phyloP scores from a whole-genome alignment of 371 early-diverging fungal genomes.

The Chytridium lagenaria region DNA sequence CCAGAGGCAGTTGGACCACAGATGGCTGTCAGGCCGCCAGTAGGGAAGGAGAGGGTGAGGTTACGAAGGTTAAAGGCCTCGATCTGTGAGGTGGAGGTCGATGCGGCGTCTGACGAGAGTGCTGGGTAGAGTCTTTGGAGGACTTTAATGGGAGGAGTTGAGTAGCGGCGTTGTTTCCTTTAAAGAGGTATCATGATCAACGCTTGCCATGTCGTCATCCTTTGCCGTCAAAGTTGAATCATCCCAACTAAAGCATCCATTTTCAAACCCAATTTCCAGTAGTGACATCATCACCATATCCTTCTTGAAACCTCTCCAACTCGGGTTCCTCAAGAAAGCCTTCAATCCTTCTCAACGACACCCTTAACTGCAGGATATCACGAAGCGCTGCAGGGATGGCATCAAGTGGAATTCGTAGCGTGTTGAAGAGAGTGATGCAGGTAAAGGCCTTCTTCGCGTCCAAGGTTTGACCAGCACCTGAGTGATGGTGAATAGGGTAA shows the following conservation, averaged over 20 bases:
- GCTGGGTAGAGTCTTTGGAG: neutral
- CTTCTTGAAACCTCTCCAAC: constrained; percentile 43
- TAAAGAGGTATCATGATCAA: neutral
- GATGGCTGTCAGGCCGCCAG: constrained; percentile 34
- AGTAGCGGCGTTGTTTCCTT: constrained; percentile 15
- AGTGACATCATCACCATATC: neutral
- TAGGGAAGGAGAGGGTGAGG: constrained; percentile 36
- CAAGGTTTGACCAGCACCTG: constrained; percentile 32
- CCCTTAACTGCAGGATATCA: constrained; percentile 41
- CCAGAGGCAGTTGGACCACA: constrained; percentile 45
- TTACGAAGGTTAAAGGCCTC: constrained; percentile 21
- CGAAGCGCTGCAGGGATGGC: constrained; percentile 57
- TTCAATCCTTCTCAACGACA: constrained; percentile 45
- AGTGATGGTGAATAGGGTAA: too few relatives aligned
- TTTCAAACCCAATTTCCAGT: constrained; percentile 27
- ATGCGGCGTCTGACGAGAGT: neutral
- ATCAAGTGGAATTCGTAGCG: constrained; percentile 62
- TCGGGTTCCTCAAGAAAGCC: constrained; percentile 49
- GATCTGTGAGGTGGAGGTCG: neutral
- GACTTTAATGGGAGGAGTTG: neutral
- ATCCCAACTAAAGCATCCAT: constrained; percentile 31
- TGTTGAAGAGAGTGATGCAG: constrained; percentile 66
- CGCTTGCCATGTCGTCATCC: neutral
- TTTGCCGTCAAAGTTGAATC: too few relatives aligned
- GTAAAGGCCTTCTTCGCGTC: too few relatives aligned